Percentiles rank a stretch among this genome's conserved stretches.
Conservation (phyloP, 345 rosid genomes). For the Populus pruinosa region DNA sequence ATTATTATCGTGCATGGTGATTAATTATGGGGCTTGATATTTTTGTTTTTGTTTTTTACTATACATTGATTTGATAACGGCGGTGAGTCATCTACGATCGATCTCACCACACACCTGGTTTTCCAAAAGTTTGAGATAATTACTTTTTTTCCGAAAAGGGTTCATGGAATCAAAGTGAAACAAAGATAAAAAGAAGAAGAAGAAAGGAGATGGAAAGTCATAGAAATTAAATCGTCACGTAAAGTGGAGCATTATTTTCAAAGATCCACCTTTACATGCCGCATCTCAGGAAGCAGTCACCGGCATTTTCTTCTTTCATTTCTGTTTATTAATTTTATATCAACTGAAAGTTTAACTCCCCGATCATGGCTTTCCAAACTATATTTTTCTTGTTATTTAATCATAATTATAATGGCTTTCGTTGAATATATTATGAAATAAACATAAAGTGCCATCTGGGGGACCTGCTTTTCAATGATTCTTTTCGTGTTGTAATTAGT, state of each 20-base stretch:
- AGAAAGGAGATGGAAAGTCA: not conserved
- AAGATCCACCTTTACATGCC: not conserved
- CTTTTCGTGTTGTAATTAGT: not conserved
- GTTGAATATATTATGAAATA: not conserved
- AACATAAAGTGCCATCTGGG: not conserved
- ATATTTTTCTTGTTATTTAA: not conserved
- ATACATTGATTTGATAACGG: not conserved
- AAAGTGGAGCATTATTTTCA: not conserved
- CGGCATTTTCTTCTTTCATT: not conserved
- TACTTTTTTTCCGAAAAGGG: conserved; percentile 7
- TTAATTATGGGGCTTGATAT: not conserved
- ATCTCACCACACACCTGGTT: conserved; percentile 13
- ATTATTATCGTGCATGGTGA: not conserved
- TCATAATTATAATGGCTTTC: not conserved
- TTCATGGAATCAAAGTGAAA: conserved; percentile 3
- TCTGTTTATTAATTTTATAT: not conserved
- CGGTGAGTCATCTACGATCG: conserved; percentile 14
- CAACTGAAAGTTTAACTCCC: not conserved
- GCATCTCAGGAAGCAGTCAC: conserved; percentile 2
- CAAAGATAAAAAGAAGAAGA: not conserved
- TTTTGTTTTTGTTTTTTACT: not conserved
- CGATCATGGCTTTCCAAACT: not conserved
- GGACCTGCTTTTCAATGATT: not conserved
- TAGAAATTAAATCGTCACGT: not conserved
- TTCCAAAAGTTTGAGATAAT: conserved; percentile 14